Conservation (phyloP, 495 filamentous ascomycete species). For the Aspergillus homomorphus region DNA sequence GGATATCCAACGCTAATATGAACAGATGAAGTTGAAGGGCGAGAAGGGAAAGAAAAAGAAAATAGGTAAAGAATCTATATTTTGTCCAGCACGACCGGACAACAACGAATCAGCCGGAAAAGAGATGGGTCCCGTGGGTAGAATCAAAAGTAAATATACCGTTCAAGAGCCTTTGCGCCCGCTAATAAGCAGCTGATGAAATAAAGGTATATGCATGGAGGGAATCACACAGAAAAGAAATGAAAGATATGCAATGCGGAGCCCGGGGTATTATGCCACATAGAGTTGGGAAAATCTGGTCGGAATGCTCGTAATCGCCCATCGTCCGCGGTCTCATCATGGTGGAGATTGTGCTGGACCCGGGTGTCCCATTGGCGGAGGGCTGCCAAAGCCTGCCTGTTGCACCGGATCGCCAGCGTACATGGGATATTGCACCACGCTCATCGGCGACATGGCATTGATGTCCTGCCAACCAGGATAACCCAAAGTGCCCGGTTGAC, state of each 20-base stretch:
- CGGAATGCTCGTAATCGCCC: slow-evolving; percentile 2
- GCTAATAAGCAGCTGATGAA: slow-evolving; percentile 45
- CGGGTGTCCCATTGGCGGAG: slow-evolving; percentile 39
- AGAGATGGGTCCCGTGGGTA: slow-evolving; percentile 7
- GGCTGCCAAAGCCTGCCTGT: slow-evolving; percentile 30
- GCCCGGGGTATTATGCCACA: slow-evolving; percentile 31
- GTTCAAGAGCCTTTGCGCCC: slow-evolving; percentile 40
- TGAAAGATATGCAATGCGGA: slow-evolving; percentile 18
- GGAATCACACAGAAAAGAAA: slow-evolving; percentile 22
- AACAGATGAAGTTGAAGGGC: slow-evolving; percentile 5
- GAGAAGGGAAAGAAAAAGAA: background rate
- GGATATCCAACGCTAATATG: slow-evolving; percentile 14
- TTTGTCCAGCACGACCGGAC: slow-evolving; percentile 1
- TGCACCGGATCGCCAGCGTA: slow-evolving; percentile 32
- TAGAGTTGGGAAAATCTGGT: slow-evolving; percentile 5
- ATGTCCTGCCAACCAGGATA: slow-evolving; percentile 39
- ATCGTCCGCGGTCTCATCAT: slow-evolving; percentile 3
- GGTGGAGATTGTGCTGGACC: slow-evolving; percentile 26
- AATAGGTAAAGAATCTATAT: slow-evolving; percentile 6
- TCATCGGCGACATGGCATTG: slow-evolving; percentile 34
- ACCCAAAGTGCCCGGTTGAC: slow-evolving; percentile 33
- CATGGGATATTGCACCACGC: slow-evolving; percentile 39
- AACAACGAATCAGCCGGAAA: slow-evolving; percentile 3
- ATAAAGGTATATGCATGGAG: slow-evolving; percentile 24
- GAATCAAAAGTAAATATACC: slow-evolving; percentile 31